Percentiles rank a stretch among this genome's conserved stretches.
phyloP scores from a whole-genome alignment of 257 asterid species.

The Rauvolfia tetraphylla region DNA sequence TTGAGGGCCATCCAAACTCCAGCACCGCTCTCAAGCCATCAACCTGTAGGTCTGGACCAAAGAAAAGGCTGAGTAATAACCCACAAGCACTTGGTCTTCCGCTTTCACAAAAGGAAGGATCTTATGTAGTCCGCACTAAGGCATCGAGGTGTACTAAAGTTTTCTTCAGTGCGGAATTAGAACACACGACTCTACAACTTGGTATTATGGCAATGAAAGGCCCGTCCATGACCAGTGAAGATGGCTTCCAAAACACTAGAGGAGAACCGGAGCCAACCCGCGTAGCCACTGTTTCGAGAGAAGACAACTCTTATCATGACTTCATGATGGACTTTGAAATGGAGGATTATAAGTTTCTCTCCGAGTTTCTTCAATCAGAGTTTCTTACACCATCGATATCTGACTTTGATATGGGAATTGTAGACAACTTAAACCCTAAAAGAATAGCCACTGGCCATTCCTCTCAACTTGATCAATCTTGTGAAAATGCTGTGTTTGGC shows the following conservation, averaged over 20 bases:
- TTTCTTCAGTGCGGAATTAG: constrained; percentile 3
- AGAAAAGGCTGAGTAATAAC: neutral
- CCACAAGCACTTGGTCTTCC: neutral
- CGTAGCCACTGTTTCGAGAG: neutral
- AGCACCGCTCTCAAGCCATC: neutral
- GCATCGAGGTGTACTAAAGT: constrained; percentile 14
- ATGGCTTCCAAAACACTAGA: neutral
- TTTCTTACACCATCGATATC: no score
- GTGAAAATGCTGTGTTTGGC: neutral
- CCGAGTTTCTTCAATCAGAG: neutral
- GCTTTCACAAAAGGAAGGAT: neutral
- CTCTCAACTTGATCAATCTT: neutral
- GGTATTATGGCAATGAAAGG: neutral
- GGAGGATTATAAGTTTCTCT: constrained; percentile 5
- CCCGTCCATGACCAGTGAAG: neutral
- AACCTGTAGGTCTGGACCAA: neutral
- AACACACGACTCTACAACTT: neutral
- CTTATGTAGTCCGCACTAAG: constrained; percentile 17
- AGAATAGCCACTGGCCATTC: neutral
- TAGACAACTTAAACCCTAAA: neutral
- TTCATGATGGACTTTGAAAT: constrained; percentile 4
- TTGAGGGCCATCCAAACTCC: constrained; percentile 10
- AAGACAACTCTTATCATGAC: neutral
- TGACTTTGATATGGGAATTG: neutral
- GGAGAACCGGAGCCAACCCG: neutral